These are phyloP conservation scores for Prunus davidiana DNA, from an alignment of 306 rosid species.

Conservation along the genomic window DNA sequence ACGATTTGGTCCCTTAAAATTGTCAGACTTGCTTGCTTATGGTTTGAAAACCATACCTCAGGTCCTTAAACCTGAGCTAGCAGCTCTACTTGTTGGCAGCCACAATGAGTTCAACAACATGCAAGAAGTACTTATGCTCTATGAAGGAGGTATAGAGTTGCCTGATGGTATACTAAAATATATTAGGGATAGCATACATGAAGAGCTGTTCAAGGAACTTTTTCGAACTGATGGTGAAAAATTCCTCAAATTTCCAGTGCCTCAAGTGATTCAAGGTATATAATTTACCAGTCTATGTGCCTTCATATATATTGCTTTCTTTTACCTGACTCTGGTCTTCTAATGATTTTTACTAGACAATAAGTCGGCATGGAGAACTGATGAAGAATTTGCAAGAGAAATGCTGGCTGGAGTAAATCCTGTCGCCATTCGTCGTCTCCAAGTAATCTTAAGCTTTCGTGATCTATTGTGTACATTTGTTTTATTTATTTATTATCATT, in stretches of 20 bases:
- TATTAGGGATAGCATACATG: too few relatives aligned
- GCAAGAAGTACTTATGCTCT: too few relatives aligned
- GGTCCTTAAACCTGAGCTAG: too few relatives aligned
- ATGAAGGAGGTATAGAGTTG: too few relatives aligned
- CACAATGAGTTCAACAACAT: too few relatives aligned
- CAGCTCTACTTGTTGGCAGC: too few relatives aligned
- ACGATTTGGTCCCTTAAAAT: conserved; percentile 74
- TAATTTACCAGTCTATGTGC: background rate
- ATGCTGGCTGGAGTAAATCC: conserved; percentile 63
- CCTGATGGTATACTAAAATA: too few relatives aligned
- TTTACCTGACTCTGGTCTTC: background rate
- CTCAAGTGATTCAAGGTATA: conserved; percentile 79
- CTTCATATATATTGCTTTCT: background rate
- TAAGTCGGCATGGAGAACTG: conserved; percentile 55
- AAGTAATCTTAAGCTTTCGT: conserved; percentile 32
- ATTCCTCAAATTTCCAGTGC: conserved; percentile 52
- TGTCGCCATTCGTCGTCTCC: conserved; percentile 42
- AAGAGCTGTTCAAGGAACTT: conserved; percentile 74
- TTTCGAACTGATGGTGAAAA: conserved; percentile 56
- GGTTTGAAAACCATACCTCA: too few relatives aligned
- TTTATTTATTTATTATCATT: background rate
- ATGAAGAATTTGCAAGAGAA: conserved; percentile 64
- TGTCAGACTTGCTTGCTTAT: conserved; percentile 82
- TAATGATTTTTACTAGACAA: conserved; percentile 31
- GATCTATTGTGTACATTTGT: background rate